These are phyloP conservation scores for Xanthoconium purpureum DNA, from an alignment of 768 basidiomycete genomes.

Conservation along the genomic window DNA sequence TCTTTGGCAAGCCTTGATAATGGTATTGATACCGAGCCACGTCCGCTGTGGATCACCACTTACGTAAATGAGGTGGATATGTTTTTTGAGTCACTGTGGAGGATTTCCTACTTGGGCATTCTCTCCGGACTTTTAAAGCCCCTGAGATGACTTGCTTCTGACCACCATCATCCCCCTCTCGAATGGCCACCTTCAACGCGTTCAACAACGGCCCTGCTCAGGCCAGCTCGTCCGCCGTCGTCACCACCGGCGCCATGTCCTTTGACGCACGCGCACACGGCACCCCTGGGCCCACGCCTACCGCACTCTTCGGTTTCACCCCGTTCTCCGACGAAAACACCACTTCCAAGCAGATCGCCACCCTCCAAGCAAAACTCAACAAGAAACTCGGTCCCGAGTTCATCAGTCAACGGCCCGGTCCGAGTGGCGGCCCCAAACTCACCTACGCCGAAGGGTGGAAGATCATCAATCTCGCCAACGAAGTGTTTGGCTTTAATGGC, in stretches of 20 bases:
- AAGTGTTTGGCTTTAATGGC: constrained; percentile 97
- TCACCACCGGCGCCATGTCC: constrained; percentile 55
- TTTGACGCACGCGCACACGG: constrained; percentile 60
- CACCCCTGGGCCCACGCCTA: constrained; percentile 1
- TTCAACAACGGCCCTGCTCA: constrained; percentile 29
- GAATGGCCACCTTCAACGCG: constrained; percentile 58
- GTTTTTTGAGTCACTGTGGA: neutral
- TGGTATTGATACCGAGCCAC: too few relatives aligned
- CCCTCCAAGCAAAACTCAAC: constrained; percentile 76
- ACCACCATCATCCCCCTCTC: constrained; percentile 7
- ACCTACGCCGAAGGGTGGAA: constrained; percentile 98
- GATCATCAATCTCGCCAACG: constrained; percentile 95
- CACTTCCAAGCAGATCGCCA: constrained; percentile 51
- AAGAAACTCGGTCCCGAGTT: constrained; percentile 93
- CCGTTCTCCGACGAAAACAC: constrained; percentile 58
- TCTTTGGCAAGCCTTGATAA: too few relatives aligned
- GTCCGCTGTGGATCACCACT: too few relatives aligned
- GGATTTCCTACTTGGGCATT: neutral
- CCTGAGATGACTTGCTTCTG: constrained; percentile 7
- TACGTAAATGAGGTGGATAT: too few relatives aligned
- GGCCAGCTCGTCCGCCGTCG: constrained; percentile 32
- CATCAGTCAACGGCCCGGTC: constrained; percentile 84
- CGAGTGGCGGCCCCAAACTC: constrained; percentile 80
- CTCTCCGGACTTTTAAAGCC: neutral
- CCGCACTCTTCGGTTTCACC: constrained; percentile 1